phyloP scores from a whole-genome alignment of 2,329 filamentous ascomycete genomes.

The Cyphellophora attinorum region DNA sequence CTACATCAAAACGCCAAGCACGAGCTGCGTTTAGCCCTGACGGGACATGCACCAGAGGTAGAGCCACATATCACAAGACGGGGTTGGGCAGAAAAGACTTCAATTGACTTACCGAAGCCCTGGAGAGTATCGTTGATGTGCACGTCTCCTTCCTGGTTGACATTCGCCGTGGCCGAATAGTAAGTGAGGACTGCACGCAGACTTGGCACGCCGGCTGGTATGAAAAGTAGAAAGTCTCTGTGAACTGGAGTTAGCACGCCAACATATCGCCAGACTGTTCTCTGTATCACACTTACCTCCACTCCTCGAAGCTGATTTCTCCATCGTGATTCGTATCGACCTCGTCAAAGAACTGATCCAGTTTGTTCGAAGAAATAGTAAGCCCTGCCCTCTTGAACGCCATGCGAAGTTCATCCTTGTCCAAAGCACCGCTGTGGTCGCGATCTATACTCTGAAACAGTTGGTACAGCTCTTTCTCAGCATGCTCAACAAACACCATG shows the following conservation, averaged over 20 bases:
- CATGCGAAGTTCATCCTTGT: slow-evolving; percentile 69
- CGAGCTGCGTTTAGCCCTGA: no score
- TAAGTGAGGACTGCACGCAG: slow-evolving; percentile 80
- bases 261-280: no score
- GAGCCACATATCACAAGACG: slow-evolving; percentile 2
- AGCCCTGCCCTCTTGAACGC: slow-evolving; percentile 75
- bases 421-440: slow-evolving; percentile 75
- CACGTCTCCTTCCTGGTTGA: slow-evolving; percentile 91
- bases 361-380: slow-evolving; percentile 62
- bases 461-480: slow-evolving; percentile 70
- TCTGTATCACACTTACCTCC: slow-evolving; percentile 94
- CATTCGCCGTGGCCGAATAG: slow-evolving; percentile 78
- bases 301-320: slow-evolving; percentile 82
- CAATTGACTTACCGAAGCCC: slow-evolving; percentile 91
- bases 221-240: slow-evolving; percentile 89
- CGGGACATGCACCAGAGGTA: no score
- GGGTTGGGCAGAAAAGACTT: slow-evolving; percentile 17
- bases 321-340: slow-evolving; percentile 87
- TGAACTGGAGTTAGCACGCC: no score
- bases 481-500: slow-evolving; percentile 72
- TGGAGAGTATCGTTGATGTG: slow-evolving; percentile 83
- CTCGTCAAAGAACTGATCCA: slow-evolving; percentile 79
- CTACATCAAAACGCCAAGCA: no score
- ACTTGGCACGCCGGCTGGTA: slow-evolving; percentile 59
- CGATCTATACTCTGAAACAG: slow-evolving; percentile 83